These are phyloP conservation scores for Stenogyne calaminthoides DNA, from an alignment of 305 asterid species.

Conservation along the genomic window DNA sequence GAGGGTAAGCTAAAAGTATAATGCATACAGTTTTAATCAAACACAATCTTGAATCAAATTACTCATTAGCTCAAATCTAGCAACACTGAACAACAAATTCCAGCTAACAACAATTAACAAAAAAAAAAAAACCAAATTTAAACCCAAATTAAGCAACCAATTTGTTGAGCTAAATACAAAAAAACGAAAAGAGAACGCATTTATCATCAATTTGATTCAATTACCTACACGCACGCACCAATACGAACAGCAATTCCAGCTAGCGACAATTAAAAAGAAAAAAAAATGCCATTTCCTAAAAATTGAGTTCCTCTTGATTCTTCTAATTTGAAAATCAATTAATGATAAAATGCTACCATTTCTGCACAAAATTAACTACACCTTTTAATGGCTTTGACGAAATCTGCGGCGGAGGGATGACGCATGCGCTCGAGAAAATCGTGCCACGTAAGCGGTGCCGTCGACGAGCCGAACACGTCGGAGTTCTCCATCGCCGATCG, in stretches of 20 bases:
- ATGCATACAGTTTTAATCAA: neutral
- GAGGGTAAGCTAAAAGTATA: constrained; percentile 10
- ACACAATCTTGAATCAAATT: neutral
- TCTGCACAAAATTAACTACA: constrained; percentile 11
- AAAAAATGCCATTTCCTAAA: neutral
- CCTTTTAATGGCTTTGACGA: constrained; percentile 95
- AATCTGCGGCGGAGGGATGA: constrained; percentile 91
- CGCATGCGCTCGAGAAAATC: constrained; percentile 99
- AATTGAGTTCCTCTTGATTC: neutral
- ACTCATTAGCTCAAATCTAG: neutral
- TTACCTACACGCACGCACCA: constrained; percentile 2
- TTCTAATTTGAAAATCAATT: constrained; percentile 1
- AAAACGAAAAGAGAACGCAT: neutral
- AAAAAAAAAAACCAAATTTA: neutral
- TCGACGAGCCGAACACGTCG: constrained; percentile 80
- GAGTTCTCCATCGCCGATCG: constrained; percentile 76
- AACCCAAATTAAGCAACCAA: neutral
- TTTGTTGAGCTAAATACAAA: constrained; percentile 13
- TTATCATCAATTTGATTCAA: constrained; percentile 19
- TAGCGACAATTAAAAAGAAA: constrained; percentile 2
- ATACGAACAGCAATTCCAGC: constrained; percentile 11
- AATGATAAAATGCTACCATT: neutral
- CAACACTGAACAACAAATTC: constrained; percentile 7
- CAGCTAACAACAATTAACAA: constrained; percentile 17
- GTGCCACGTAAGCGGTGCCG: constrained; percentile 93